Evolutionary conservation across 805 yeast genomes (phyloP).

Genomic region (Starmerella floris): DNA sequence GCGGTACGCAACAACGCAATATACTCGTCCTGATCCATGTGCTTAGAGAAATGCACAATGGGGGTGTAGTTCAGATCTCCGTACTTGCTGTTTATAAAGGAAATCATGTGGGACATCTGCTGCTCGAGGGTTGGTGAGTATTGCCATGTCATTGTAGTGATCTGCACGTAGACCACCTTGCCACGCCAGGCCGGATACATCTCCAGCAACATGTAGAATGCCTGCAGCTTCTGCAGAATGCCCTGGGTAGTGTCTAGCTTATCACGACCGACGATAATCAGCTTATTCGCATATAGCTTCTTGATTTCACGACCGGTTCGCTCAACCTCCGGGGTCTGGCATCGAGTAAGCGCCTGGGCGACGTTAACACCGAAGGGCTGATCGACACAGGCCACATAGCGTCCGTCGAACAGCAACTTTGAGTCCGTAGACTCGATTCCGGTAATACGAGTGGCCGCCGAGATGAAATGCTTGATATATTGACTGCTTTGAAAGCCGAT

Average conservation of each 20-base stretch:
- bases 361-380: conserved; percentile 87
- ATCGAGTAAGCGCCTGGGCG: conserved; percentile 49
- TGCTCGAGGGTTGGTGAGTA: conserved; percentile 54
- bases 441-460: conserved; percentile 74
- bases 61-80: conserved; percentile 78
- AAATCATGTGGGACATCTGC: conserved; percentile 69
- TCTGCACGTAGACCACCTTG: conserved; percentile 79
- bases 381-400: conserved; percentile 56
- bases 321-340: conserved; percentile 31
- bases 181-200: conserved; percentile 89
- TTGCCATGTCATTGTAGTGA: conserved; percentile 64
- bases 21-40: conserved; percentile 78
- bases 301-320: conserved; percentile 53
- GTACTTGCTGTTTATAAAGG: conserved; percentile 68
- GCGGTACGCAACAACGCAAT: conserved; percentile 78
- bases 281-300: conserved; percentile 32
- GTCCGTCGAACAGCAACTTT: conserved; percentile 59
- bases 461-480: conserved; percentile 79
- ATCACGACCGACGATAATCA: conserved; percentile 87
- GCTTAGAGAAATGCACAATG: conserved; percentile 82
- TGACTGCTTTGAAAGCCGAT: conserved; percentile 77
- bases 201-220: conserved; percentile 74
- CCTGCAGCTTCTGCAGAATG: conserved; percentile 82
- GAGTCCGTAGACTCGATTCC: conserved; percentile 50
- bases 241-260: conserved; percentile 85